Evolutionary conservation across 2,329 filamentous ascomycete genomes (phyloP), one percentile per base, ranked within the genome.

Genomic region (Penicillium sp.): DNA sequence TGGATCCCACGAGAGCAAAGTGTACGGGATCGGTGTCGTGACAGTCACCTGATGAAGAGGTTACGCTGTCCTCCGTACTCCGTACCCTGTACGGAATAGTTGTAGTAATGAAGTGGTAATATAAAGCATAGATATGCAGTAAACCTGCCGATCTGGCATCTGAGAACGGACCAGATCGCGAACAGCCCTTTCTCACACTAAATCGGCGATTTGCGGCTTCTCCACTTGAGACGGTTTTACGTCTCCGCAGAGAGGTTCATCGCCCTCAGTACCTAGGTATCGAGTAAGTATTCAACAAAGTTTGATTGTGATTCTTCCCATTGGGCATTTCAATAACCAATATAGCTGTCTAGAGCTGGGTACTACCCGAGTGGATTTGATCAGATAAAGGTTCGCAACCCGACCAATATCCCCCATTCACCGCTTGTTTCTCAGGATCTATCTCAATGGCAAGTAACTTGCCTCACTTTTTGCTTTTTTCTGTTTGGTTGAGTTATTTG

Each of bases 91-190:
- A 45, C 27, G 27, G 27, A 42, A 32, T 29, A 40, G n/a, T n/a
- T 44, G 43, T 34, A 13, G 44, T 23, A n/a, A 41, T 35, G 41
- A 29, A 29, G 27, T 29, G 9, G 27, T 11, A 30, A 14, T 34
- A 34, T 14, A 34, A 32, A 52, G 48, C 26, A 49, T 14, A 29
- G 14, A 23, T 27, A 19, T 14, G 32, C n/a, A n/a, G n/a, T n/a
- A n/a, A n/a, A n/a, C n/a, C n/a, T 47, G 55, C 56, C 59, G 60
- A 64, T 63, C 58, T 53, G 43, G 51, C 55, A 63, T 61, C 61
- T 53, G 55, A 51, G 60, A 55, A 62, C 57, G 52, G 62, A 63
- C 61, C 62, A 65, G 57, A 64, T 62, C 54, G 61, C 56, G 62
- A 56, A 59, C 54, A 53, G 46, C 32, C 52, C 48, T 50, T 51